These are phyloP conservation scores for Neofusicoccum sp. DNA, from an alignment of 2,329 filamentous ascomycete genomes.

Conservation along the genomic window DNA sequence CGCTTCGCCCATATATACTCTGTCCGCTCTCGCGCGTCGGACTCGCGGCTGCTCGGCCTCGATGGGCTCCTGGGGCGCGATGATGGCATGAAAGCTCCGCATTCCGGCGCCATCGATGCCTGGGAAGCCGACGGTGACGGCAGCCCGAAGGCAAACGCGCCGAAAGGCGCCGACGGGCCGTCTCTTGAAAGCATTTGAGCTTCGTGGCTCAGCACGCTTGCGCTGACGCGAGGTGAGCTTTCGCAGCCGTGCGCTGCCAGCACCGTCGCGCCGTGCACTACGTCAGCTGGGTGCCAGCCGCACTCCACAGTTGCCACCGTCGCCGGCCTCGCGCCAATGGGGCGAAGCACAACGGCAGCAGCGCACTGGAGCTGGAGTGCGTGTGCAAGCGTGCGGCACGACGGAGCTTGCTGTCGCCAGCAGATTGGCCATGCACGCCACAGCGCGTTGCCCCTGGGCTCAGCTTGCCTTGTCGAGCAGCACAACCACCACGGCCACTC, in stretches of 20 bases:
- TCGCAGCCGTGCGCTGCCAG: not conserved
- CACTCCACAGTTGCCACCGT: not conserved
- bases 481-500: not conserved
- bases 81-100: not conserved
- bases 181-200: not conserved
- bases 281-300: not conserved
- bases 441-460: not conserved
- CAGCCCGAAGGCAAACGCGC: not conserved
- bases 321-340: not conserved
- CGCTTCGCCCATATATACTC: not conserved
- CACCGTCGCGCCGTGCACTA: not conserved
- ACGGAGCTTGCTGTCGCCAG: not conserved
- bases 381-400: not conserved
- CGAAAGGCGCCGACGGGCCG: conserved; percentile 4
- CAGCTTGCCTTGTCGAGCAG: not conserved
- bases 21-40: not conserved
- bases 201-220: not conserved
- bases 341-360: not conserved
- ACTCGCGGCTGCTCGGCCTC: not conserved
- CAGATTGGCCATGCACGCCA: conserved; percentile 5
- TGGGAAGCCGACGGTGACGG: not conserved
- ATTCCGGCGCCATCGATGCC: not conserved
- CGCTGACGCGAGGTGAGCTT: not conserved
- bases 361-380: not conserved
- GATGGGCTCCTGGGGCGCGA: not conserved